Evolutionary conservation across 768 basidiomycete genomes (phyloP).

Genomic region (Russula virescens): DNA sequence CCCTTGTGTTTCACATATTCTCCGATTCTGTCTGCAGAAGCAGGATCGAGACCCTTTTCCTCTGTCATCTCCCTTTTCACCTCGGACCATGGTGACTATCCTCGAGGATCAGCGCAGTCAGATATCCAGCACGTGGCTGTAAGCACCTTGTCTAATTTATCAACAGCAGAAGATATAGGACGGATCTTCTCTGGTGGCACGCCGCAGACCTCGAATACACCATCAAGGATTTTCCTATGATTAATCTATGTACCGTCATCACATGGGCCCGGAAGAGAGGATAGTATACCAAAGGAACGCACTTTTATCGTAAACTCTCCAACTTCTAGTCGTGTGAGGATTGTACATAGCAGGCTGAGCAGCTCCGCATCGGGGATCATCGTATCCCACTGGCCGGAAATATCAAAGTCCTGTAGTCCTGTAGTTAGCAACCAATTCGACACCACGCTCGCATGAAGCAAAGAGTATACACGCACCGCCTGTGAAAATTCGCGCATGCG

Average conservation of each 20-base stretch:
- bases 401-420: constrained; percentile 90
- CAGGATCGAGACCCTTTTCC: constrained; percentile 82
- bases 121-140: not conserved
- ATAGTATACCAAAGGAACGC: not conserved
- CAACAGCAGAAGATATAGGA: constrained; percentile 91
- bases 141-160: constrained; percentile 92
- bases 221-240: constrained; percentile 94
- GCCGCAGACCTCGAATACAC: constrained; percentile 94
- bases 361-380: constrained; percentile 98
- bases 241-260: constrained; percentile 55
- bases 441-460: not conserved
- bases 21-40: constrained; percentile 88
- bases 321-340: constrained; percentile 77
- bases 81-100: constrained; percentile 73
- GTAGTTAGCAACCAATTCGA: too few species aligned
- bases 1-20: constrained; percentile 97
- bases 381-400: constrained; percentile 84
- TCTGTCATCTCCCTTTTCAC: constrained; percentile 96
- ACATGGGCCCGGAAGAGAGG: not conserved
- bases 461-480: constrained; percentile 51
- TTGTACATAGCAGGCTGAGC: constrained; percentile 73
- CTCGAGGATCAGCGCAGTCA: not conserved
- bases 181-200: constrained; percentile 88
- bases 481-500: constrained; percentile 99
- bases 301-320: constrained; percentile 96